phyloP scores from a whole-genome alignment of 2,329 filamentous ascomycete species.

The Trichoderma pleuroti region DNA sequence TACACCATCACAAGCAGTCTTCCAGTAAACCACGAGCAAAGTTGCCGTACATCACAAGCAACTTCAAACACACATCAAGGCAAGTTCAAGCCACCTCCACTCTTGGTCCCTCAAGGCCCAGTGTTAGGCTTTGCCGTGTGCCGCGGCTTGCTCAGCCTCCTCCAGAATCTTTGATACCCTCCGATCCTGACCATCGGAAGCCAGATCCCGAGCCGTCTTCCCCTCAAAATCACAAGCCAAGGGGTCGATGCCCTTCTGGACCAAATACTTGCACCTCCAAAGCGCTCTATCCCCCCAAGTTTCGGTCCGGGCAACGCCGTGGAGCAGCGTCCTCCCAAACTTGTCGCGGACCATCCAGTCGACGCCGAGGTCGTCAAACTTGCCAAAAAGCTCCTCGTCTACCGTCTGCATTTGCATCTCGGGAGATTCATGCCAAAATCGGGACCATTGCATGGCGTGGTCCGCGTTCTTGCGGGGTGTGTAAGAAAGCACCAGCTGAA shows the following conservation, averaged over 20 bases:
- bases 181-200: not conserved
- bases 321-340: not conserved
- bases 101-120: not conserved
- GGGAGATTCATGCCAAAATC: not conserved
- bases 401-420: not conserved
- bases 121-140: not conserved
- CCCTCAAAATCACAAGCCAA: not conserved
- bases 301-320: not conserved
- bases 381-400: not conserved
- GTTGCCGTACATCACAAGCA: not conserved
- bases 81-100: not conserved
- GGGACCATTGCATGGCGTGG: not conserved
- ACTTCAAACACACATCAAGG: not conserved
- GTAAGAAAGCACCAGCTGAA: not conserved
- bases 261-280: not conserved
- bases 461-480: not conserved
- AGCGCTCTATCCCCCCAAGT: not conserved
- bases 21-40: not conserved
- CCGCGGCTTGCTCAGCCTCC: not conserved
- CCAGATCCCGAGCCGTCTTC: constrained; percentile 1
- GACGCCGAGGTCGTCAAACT: not conserved
- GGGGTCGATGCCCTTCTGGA: not conserved
- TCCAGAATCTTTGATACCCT: not conserved
- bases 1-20: not conserved
- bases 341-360: not conserved